Base-by-base conservation (phyloP, 139 green algal species). In the Chlorella ohadii region DNA sequence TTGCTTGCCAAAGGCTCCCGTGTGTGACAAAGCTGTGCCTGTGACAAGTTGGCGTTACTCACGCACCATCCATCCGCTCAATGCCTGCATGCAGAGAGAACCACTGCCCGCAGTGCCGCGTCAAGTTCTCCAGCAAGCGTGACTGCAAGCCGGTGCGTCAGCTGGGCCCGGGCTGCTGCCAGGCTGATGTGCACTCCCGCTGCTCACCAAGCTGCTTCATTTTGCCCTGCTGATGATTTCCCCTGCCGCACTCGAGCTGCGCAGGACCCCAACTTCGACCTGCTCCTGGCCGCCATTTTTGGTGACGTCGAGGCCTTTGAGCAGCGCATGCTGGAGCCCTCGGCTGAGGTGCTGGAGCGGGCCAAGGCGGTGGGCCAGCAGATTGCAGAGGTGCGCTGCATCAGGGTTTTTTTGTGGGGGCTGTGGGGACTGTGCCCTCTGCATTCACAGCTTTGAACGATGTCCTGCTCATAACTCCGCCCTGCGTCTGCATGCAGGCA, bases 1-100 rank as follows among this genome's bases (percentile, higher is more conserved):
- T n/a, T n/a, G n/a, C n/a, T n/a, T n/a, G n/a, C n/a, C n/a, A n/a
- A n/a, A n/a, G n/a, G n/a, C n/a, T n/a, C n/a, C n/a, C n/a, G n/a
- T n/a, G n/a, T n/a, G n/a, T n/a, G n/a, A n/a, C n/a, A n/a, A n/a
- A n/a, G n/a, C n/a, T n/a, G n/a, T n/a, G n/a, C n/a, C n/a, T n/a
- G n/a, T n/a, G n/a, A n/a, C n/a, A n/a, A n/a, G n/a, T n/a, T n/a
- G n/a, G n/a, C n/a, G n/a, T n/a, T n/a, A n/a, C n/a, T n/a, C n/a
- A n/a, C n/a, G n/a, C n/a, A n/a, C n/a, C n/a, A n/a, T n/a, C n/a
- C n/a, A n/a, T n/a, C n/a, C n/a, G n/a, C n/a, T n/a, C n/a, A n/a
- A n/a, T n/a, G n/a, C n/a, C n/a, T n/a, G n/a, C 25, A 7, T 79
- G 72, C 87, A 91, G 88, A 63, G 88, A 89, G 55, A 90, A 87